Evolutionary conservation across 257 asterid genomes (phyloP), one percentile per base, ranked within the genome.

Genomic region (Coffea canephora): DNA sequence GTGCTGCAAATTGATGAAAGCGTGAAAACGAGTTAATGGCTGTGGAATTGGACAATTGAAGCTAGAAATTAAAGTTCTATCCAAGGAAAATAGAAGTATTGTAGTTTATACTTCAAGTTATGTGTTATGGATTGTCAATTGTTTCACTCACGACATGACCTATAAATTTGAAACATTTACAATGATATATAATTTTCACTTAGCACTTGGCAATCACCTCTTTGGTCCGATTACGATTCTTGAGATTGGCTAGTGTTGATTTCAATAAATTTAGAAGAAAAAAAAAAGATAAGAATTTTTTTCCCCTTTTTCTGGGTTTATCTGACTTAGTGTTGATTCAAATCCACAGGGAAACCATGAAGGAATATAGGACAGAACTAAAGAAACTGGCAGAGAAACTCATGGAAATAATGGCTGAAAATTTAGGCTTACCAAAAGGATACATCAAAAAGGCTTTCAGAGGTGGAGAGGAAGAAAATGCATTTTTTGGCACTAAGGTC

Each of bases 401-500:
- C 0, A 85, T 91, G 94, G 95, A 92, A 75, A 77, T 84, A 27
- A 92, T 94, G 97, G 97, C 92, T 55, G 96, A 92, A 59, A 94
- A 92, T 80, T 73, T 94, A n/a, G 95, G 94, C 41, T 71, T 94
- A 21, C 85, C 86, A 67, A 88, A 80, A 36, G 97, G 97, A 41
- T 84, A 84, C 91, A 91, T 94, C 75, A 87, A 87, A 57, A 88
- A 84, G 80, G 90, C 95, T n/a, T 92, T 94, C 85, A 88, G 91
- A 15, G 87, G 83, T 0, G 93, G 87, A 39, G 88, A 85, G 16
- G 80, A 83, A 21, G 81, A 80, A 6, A 67, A 72, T 0, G 97
- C 98, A 68, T 92, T 94, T 79, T 94, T 92, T 9, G 98, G 97
- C 36, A 94, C 97, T n/a, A 94, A 94, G 78, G 91, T 94, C 43